Evolutionary conservation across 139 green algal genomes (phyloP), one percentile per base, ranked within the genome.

Genomic region (Microglena sp.): DNA sequence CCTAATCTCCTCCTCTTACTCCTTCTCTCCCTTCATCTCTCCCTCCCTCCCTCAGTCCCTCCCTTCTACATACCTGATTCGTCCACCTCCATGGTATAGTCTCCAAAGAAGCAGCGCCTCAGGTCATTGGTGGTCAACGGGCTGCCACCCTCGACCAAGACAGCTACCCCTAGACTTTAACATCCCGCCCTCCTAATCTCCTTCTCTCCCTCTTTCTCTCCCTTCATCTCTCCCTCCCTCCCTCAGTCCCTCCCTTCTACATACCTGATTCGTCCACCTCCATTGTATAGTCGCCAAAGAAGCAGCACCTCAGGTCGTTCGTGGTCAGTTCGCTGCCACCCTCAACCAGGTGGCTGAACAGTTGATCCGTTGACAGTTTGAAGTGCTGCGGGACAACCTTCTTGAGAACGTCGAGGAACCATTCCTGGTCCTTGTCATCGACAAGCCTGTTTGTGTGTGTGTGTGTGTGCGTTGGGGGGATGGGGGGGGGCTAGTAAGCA

Each of bases 21-120:
- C n/a, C n/a, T n/a, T n/a, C n/a, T n/a, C n/a, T n/a, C n/a, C n/a
- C n/a, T n/a, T n/a, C n/a, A n/a, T n/a, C n/a, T n/a, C n/a, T n/a
- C n/a, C n/a, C n/a, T n/a, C n/a, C n/a, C n/a, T n/a, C n/a, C n/a
- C n/a, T n/a, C n/a, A n/a, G n/a, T n/a, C n/a, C n/a, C n/a, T n/a
- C n/a, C n/a, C n/a, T n/a, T n/a, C n/a, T n/a, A n/a, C n/a, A n/a
- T n/a, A n/a, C n/a, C n/a, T n/a, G n/a, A n/a, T n/a, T n/a, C n/a
- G n/a, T n/a, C n/a, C n/a, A n/a, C n/a, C n/a, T n/a, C n/a, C n/a
- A n/a, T n/a, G n/a, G 81, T 68, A 69, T 82, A 91, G 69, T 87
- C 78, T 0, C 83, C 85, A 66, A 90, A 92, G 59, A 92, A 84
- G 45, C 73, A 84, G 32, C 70, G 65, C 5, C 84, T 64, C 62